Evolutionary conservation across 1,139 yeast genomes (phyloP), one percentile per base, ranked within the genome.

Genomic region (Nadsonia starkeyi-henricii): DNA sequence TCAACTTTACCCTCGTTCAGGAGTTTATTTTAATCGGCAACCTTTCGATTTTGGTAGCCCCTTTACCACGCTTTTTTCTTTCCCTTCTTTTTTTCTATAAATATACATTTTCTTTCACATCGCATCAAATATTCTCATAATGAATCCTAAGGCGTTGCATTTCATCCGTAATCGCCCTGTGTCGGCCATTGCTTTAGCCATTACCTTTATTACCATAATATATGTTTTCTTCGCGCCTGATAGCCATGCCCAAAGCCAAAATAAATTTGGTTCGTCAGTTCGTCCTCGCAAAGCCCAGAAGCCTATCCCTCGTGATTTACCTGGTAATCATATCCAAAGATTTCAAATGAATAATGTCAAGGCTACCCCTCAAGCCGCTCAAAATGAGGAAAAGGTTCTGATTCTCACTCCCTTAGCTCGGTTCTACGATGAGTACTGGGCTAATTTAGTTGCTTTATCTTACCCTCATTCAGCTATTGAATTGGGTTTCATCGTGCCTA

Each of bases 401-500:
- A 77, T 84, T 54, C 74, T 85, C 65, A 79, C 96, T 2, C 98
- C 98, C 43, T 79, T 91, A 78, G 82, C 94, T 45, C 76, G 79
- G 55, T 91, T 91, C 62, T 78, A 83, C 62, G 79, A 80, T 20
- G 82, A 77, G 57, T 91, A 88, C 69, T 91, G 97, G 97, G 76
- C 77, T 42, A 91, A 91, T 63, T 66, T 91, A 54, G 66, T 82
- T 54, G 72, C 73, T 55, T 69, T 91, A 58, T 70, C 79, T 18
- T 91, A 91, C 63, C 97, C 96, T 51, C 85, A 91, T 63, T 79
- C 78, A 45, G 74, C 85, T 56, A 73, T 89, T 47, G 94, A 89
- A 55, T 72, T 91, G 50, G 98, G 97, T 0, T 89, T 91, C 62
- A 89, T 91, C 48, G 74, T 89, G 45, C 97, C 98, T 48, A 74